Percentiles rank a stretch among this genome's conserved stretches.
These are phyloP conservation scores for Platanus orientalis DNA, from an alignment of 164 flowering plant genomes.

Conservation along the genomic window DNA sequence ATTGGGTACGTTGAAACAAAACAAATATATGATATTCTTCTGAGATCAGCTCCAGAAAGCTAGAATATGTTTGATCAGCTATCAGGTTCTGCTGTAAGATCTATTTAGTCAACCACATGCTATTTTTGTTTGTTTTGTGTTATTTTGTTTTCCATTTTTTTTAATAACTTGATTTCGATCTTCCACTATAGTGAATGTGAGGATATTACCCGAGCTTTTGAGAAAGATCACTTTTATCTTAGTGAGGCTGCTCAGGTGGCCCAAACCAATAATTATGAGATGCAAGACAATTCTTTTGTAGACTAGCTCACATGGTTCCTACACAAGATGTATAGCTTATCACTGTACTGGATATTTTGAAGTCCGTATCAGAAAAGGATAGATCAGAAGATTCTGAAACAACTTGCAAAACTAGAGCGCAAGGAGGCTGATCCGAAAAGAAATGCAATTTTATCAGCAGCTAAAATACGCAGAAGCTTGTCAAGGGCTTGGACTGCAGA, in stretches of 20 bases:
- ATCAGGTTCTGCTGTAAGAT: too few relatives aligned
- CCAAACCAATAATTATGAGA: constrained; percentile 92
- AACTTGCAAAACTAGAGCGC: constrained; percentile 81
- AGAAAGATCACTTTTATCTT: constrained; percentile 83
- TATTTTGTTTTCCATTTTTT: too few relatives aligned
- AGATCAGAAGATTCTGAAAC: constrained; percentile 92
- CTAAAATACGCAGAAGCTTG: constrained; percentile 91
- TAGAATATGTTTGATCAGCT: constrained; percentile 94
- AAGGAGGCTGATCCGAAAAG: constrained; percentile 90
- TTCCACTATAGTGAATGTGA: constrained; percentile 83
- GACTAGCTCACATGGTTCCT: background rate
- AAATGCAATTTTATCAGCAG: constrained; percentile 74
- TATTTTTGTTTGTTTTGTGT: background rate
- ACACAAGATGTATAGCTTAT: background rate
- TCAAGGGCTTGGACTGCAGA: constrained; percentile 95
- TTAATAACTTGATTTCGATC: constrained; percentile 5
- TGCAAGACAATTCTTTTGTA: constrained; percentile 47
- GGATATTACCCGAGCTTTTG: constrained; percentile 74
- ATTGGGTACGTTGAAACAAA: constrained; percentile 88
- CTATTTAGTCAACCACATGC: too few relatives aligned
- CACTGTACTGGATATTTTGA: constrained; percentile 21
- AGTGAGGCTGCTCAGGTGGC: constrained; percentile 97
- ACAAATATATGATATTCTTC: constrained; percentile 71
- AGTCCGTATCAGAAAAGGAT: constrained; percentile 94
- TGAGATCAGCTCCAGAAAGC: constrained; percentile 71